phyloP scores from a whole-genome alignment of 2,329 filamentous ascomycete genomes.

The Calonectria fujianensis region DNA sequence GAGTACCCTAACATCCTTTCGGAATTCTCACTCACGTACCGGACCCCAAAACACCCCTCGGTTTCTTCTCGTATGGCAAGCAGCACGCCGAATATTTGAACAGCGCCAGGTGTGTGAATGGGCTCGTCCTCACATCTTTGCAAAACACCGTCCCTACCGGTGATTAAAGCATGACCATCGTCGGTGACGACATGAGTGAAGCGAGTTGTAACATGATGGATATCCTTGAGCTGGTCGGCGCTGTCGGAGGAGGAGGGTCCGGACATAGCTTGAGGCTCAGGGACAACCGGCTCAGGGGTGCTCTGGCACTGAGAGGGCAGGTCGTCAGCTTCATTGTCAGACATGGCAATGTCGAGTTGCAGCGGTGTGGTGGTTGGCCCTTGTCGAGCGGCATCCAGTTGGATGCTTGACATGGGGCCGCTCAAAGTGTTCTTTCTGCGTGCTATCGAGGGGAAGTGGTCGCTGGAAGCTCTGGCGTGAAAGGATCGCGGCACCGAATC shows the following conservation, averaged over 20 bases:
- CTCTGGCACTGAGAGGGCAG: conserved; percentile 44
- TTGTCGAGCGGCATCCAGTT: conserved; percentile 65
- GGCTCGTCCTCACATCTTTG: conserved; percentile 94
- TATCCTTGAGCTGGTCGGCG: conserved; percentile 54
- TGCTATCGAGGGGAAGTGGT: conserved; percentile 45
- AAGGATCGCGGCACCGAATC: conserved; percentile 54
- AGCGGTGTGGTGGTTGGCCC: conserved; percentile 59
- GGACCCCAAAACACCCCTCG: conserved; percentile 80
- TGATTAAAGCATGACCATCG: conserved; percentile 88
- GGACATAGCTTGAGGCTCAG: conserved; percentile 41
- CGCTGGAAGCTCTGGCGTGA: conserved; percentile 45
- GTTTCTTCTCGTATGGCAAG: conserved; percentile 83
- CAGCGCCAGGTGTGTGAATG: conserved; percentile 88
- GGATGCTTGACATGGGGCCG: conserved; percentile 66
- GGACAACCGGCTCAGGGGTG: neutral
- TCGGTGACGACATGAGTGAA: conserved; percentile 87
- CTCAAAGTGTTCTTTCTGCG: conserved; percentile 61
- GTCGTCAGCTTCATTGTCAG: conserved; percentile 59
- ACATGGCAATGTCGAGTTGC: conserved; percentile 57
- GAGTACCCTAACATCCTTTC: conserved; percentile 84
- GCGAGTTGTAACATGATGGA: conserved; percentile 78
- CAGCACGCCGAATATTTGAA: conserved; percentile 87
- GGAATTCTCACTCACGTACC: conserved; percentile 89
- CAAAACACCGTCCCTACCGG: conserved; percentile 82
- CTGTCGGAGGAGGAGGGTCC: conserved; percentile 30